phyloP scores from a whole-genome alignment of 2,329 filamentous ascomycete species.

The Fusarium anguioides region DNA sequence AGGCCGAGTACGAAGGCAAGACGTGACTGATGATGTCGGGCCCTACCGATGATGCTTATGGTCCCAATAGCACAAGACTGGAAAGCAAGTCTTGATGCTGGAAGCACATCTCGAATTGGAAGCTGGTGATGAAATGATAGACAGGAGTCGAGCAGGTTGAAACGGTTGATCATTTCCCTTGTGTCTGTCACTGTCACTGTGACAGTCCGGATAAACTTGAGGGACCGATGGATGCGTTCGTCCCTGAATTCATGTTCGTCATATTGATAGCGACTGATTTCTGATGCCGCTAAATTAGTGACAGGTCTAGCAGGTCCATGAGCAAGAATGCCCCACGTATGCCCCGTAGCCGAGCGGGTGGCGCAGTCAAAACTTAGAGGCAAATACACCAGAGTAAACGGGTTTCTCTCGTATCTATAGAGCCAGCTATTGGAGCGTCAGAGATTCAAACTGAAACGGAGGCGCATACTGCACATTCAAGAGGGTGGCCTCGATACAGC shows the following conservation, averaged over 20 bases:
- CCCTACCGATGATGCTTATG: slow-evolving; percentile 12
- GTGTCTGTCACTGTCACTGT: not conserved
- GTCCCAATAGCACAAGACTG: not conserved
- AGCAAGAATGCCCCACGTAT: slow-evolving; percentile 30
- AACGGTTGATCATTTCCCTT: slow-evolving; percentile 36
- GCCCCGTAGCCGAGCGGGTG: slow-evolving; percentile 39
- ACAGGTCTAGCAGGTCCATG: not conserved
- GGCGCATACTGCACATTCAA: not conserved
- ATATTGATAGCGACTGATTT: not conserved
- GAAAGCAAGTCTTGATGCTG: not conserved
- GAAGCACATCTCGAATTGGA: not conserved
- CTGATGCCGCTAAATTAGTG: slow-evolving; percentile 16
- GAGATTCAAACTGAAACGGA: not conserved
- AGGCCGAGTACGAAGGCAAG: slow-evolving; percentile 21
- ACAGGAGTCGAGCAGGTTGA: slow-evolving; percentile 38
- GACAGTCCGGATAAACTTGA: slow-evolving; percentile 14
- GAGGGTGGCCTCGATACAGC: not conserved
- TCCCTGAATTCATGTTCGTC: slow-evolving; percentile 15
- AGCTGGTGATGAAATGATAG: slow-evolving; percentile 40
- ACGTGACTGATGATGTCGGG: slow-evolving; percentile 6
- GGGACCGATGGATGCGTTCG: slow-evolving; percentile 4
- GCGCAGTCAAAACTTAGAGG: slow-evolving; percentile 29
- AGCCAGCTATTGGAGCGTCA: not conserved
- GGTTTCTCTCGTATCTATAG: not conserved
- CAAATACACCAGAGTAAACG: slow-evolving; percentile 8